Evolutionary conservation across 371 early-diverging fungal genomes (phyloP), one percentile per base, ranked within the genome.

Genomic region (Actinomortierella wolfii): DNA sequence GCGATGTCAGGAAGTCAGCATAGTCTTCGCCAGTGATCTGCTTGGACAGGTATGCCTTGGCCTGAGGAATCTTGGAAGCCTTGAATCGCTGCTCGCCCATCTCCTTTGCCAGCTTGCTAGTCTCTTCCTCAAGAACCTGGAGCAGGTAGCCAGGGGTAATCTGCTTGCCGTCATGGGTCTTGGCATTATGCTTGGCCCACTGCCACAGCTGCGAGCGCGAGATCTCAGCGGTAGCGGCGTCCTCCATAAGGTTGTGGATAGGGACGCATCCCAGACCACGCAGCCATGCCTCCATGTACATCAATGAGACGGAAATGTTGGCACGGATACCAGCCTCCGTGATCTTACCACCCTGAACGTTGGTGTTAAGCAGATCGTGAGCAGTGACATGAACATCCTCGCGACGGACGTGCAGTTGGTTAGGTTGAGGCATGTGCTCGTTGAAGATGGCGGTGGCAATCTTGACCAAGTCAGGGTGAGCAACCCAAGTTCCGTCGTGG

Each of bases 221-320:
- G 67, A 98, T 98, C 82, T 98, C 98, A 40, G 97, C 97, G 0
- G 98, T 98, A 26, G 98, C 97, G 4, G 97, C 97, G 57, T 96
- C 97, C 81, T 96, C 97, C 97, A 96, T 95, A 50, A 96, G 80
- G 83, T 95, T 91, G 85, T 94, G 90, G 78, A 98, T 95, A 40
- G 98, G 98, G 17, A 98, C 97, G 76, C 97, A 97, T 17, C 98
- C 98, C 48, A 82, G 78, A 18, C 96, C 98, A 66, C 92, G 87
- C 51, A 98, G 84, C 98, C 98, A 98, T 45, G 95, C 87, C 78
- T 94, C 96, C 90, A 95, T 96, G 79, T 98, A 98, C 51, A 87
- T 81, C 45, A 98, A 83, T 28, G 93, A 94, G 49, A 97, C 92
- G 34, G 91, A 88, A 60, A 97, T 84, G 86, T 98, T 98, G 77